phyloP scores from a whole-genome alignment of 2,329 filamentous ascomycete species.

The Calonectria pseudoturangicola region DNA sequence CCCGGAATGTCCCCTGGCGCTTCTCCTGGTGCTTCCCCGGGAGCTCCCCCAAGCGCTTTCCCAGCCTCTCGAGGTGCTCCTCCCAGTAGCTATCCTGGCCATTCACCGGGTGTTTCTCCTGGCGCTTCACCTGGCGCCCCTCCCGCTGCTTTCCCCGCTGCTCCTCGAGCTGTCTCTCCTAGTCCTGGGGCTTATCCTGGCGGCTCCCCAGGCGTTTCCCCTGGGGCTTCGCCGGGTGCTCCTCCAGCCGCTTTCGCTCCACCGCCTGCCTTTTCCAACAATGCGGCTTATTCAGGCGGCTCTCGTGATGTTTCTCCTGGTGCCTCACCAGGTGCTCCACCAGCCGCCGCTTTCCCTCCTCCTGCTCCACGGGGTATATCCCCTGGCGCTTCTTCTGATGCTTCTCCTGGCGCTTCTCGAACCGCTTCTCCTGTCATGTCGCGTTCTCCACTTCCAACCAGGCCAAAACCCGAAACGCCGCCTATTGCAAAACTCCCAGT shows the following conservation, averaged over 20 bases:
- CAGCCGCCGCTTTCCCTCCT: background rate
- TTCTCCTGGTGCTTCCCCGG: conserved; percentile 33
- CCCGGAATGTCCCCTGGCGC: conserved; percentile 33
- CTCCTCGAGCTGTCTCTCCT: background rate
- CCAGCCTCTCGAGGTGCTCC: background rate
- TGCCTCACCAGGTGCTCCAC: background rate
- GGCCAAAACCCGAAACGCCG: conserved; percentile 19
- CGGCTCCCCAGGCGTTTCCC: background rate
- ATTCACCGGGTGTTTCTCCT: conserved; percentile 6
- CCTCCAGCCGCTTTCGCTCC: background rate
- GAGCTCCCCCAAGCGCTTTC: background rate
- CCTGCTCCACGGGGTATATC: conserved; percentile 23
- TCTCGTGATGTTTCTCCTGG: conserved; percentile 5
- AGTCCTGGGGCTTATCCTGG: conserved; percentile 1
- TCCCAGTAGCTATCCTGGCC: background rate
- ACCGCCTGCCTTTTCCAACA: background rate
- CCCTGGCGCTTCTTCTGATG: conserved; percentile 33
- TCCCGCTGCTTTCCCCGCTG: background rate
- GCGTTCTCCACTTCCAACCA: conserved; percentile 36
- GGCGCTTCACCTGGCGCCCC: background rate
- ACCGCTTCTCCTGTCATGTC: background rate
- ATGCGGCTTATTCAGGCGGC: background rate
- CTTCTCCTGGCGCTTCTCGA: conserved; percentile 7
- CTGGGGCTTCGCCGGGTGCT: background rate
- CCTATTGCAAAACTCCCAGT: conserved; percentile 25